Evolutionary conservation across 2,329 filamentous ascomycete genomes (phyloP).

Genomic region (Botrytis pseudocinerea): DNA sequence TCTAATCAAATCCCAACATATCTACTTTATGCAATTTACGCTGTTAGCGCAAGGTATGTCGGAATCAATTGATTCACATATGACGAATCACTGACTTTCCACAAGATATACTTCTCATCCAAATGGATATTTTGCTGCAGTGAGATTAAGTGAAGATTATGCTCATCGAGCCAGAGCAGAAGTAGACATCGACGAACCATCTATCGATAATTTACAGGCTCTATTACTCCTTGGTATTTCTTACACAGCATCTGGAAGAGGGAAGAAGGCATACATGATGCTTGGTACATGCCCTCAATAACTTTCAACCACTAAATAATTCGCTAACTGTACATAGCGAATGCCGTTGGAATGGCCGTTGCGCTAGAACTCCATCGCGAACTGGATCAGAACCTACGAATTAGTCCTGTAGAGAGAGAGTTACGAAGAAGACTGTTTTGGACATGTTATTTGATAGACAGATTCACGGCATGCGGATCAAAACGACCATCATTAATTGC

Average conservation of each 20-base stretch:
- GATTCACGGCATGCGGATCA: conserved; percentile 79
- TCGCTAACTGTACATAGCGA: conserved; percentile 55
- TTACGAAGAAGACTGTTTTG: conserved; percentile 80
- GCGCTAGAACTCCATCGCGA: conserved; percentile 81
- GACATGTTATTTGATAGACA: conserved; percentile 84
- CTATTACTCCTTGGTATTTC: conserved; percentile 73
- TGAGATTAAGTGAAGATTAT: conserved; percentile 71
- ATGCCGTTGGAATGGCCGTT: conserved; percentile 78
- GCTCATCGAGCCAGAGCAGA: conserved; percentile 67
- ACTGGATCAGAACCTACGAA: conserved; percentile 60
- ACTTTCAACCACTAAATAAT: not conserved
- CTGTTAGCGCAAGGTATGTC: conserved; percentile 60
- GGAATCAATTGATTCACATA: not conserved
- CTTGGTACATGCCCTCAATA: conserved; percentile 57
- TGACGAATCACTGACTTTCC: conserved; percentile 28
- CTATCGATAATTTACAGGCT: conserved; percentile 74
- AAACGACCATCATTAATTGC: conserved; percentile 77
- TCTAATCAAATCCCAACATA: conserved; percentile 53
- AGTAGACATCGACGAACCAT: conserved; percentile 78
- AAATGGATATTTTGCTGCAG: conserved; percentile 65
- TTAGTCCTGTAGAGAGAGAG: conserved; percentile 70
- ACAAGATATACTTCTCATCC: conserved; percentile 68
- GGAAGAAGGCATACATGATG: conserved; percentile 85
- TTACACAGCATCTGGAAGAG: conserved; percentile 74
- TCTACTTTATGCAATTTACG: conserved; percentile 58